These are phyloP conservation scores for Mallotus nudiflorus DNA, from an alignment of 345 rosid species.

Conservation along the genomic window DNA sequence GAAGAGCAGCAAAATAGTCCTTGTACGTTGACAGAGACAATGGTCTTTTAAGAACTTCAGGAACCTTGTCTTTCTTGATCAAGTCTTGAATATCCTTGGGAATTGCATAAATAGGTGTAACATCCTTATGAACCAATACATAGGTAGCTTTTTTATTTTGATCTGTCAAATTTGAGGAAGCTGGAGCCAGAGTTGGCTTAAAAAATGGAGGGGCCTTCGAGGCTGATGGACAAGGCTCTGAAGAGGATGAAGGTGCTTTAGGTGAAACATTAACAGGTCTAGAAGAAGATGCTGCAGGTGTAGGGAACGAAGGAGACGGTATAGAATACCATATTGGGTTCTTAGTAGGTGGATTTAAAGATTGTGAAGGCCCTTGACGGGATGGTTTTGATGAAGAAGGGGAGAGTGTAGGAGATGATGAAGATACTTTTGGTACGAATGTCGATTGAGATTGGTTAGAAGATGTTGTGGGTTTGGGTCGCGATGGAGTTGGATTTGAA, in stretches of 20 bases:
- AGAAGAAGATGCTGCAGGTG: not conserved
- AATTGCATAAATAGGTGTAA: constrained; percentile 25
- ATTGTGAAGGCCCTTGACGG: no score
- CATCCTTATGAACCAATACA: constrained; percentile 9
- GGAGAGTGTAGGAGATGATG: not conserved
- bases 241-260: constrained; percentile 9
- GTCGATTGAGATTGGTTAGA: no score
- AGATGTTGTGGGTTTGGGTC: no score
- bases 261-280: not conserved
- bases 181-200: constrained; percentile 21
- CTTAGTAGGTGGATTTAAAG: not conserved
- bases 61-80: constrained; percentile 28
- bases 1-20: constrained; percentile 36
- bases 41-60: constrained; percentile 22
- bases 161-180: constrained; percentile 1
- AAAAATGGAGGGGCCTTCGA: constrained; percentile 2
- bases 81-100: constrained; percentile 25
- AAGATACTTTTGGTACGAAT: no score
- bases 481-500: no score
- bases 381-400: no score
- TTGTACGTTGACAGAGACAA: constrained; percentile 28
- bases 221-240: not conserved
- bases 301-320: not conserved
- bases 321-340: not conserved
- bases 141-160: not conserved